Evolutionary conservation across 2,329 filamentous ascomycete genomes (phyloP), one percentile per base, ranked within the genome.

Genomic region (Fusarium sp.): DNA sequence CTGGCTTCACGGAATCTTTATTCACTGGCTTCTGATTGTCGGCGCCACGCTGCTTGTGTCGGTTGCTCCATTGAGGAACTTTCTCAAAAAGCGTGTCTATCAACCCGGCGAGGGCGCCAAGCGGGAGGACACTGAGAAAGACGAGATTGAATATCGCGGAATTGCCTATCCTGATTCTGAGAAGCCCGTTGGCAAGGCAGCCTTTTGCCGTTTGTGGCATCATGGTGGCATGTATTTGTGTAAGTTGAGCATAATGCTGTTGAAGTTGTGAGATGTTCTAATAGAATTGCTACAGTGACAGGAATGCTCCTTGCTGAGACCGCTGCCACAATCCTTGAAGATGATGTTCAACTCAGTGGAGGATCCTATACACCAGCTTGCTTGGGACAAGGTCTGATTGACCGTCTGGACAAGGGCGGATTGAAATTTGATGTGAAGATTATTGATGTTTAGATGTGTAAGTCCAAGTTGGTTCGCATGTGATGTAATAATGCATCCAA

Each of bases 351-450:
- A 32, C 76, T 91, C 11, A 80, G 79, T 2, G 90, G 90, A 15
- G 90, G 90, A 3, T 77, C 92, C 21, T 84, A 90, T 60, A 93
- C 91, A 2, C 87, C 90, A 1, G 88, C 90, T 1, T 89, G 84
- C 49, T 76, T 93, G 3, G 90, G 90, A 1, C 85, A 88, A 65
- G 77, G 80, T 9, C 89, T 85, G 69, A 78, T 92, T 56, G 84
- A 92, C 68, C 80, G 88, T 13, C 68, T 91, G 36, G 77, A 83
- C 32, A 78, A 80, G 31, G 81, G 78, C 35, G 89, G 89, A 3
- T 83, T 93, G 69, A 84, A 84, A 70, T 79, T 89, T 39, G 84
- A 90, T 67, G 79, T 80, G 21, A 81, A 79, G 69, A 74, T 83
- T 14, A 53, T 71, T 45, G 65, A 71, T 37, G 53, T 49, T 33